Percentiles rank a stretch among this genome's conserved stretches.
These are phyloP conservation scores for Gigaspora rosea DNA, from an alignment of 192 early-diverging fungal species.

Conservation along the genomic window DNA sequence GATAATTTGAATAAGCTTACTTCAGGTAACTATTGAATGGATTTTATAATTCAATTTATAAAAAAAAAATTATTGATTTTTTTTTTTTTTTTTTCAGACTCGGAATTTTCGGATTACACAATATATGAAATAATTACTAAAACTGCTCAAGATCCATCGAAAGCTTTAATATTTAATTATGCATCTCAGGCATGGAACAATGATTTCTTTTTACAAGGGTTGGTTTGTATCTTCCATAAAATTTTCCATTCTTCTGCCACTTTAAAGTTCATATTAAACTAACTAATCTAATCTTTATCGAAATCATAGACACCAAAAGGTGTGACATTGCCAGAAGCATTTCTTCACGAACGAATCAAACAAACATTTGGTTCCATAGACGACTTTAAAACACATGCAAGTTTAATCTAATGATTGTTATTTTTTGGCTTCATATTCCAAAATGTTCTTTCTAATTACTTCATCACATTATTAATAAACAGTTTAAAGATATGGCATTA, in stretches of 20 bases:
- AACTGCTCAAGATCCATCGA: constrained; percentile 39
- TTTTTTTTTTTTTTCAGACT: constrained; percentile 23
- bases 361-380: not conserved
- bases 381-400: constrained; percentile 5
- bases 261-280: not conserved
- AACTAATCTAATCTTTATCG: no score
- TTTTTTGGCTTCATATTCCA: not conserved
- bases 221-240: constrained; percentile 31
- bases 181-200: constrained; percentile 51
- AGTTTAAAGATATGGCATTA: constrained; percentile 44
- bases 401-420: not conserved
- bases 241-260: not conserved
- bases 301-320: no score
- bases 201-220: constrained; percentile 47
- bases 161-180: constrained; percentile 46
- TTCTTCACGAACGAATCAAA: not conserved
- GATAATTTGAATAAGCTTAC: constrained; percentile 44
- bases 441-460: not conserved
- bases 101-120: constrained; percentile 38
- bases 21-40: constrained; percentile 25
- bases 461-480: constrained; percentile 34
- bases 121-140: constrained; percentile 41
- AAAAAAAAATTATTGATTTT: no score
- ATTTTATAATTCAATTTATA: not conserved
- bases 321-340: not conserved